Evolutionary conservation across 202 grass and related monocot species (phyloP), one percentile per base, ranked within the genome.

Genomic region (Bolboschoenoplectus hybrid): DNA sequence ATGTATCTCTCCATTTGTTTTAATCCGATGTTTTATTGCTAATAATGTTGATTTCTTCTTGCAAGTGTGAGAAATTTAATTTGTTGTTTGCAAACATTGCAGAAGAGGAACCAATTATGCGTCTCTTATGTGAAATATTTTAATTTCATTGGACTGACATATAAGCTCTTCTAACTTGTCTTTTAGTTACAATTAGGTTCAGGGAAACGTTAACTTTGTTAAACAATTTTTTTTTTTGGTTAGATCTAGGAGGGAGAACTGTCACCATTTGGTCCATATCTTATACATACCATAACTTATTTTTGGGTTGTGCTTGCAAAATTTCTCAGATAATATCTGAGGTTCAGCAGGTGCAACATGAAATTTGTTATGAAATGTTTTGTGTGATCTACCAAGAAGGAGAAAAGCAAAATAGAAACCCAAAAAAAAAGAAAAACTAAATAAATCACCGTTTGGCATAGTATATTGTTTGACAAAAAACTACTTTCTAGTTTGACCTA

Each of bases 351-450:
- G 69, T 49, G 43, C 26, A 9, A 49, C 69, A 73, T 71, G 16
- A 71, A 71, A 7, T 9, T 71, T 17, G 9, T 73, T 49, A 73
- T 73, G 17, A 73, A 73, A 11, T 72, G 68, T 72, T 72, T 73
- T 6, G 69, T 71, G 69, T 73, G 6, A 71, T 71, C 38, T 46
- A 41, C 16, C 41, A 32, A 73, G n/a, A 26, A 73, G 69, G 41
- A 73, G 26, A 49, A 39, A 32, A 49, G 69, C 8, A 49, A 49
- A 73, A 49, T 2, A 26, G 69, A 73, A 73, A 47, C 7, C 1
- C 8, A 20, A 26, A 26, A 49, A 11, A 26, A 26, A 26, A 26
- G 26, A 26, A 73, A 46, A 47, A 44, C 43, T 44, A 26, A 26
- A 26, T 26, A 26, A 26, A 26, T 73, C 44, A 1, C 43, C 49